Percentiles rank a stretch among this genome's conserved stretches.
Conservation (phyloP, 2,329 filamentous ascomycete genomes). For the Phoma sp. region DNA sequence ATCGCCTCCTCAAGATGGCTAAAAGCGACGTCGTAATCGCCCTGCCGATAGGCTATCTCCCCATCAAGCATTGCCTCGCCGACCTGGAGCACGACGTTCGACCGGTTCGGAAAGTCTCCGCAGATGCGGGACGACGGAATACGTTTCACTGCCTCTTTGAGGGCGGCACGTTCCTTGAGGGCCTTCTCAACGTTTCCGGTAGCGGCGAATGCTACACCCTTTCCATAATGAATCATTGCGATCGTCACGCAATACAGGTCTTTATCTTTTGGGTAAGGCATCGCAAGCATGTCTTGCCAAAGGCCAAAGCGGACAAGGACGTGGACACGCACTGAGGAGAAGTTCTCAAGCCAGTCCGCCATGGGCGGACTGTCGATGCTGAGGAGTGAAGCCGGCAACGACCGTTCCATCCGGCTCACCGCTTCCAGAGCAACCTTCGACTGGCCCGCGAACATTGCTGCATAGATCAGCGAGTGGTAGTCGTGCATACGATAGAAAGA, state of each 20-base stretch:
- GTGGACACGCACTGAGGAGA: conserved; percentile 71
- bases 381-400: conserved; percentile 68
- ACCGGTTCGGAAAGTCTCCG: conserved; percentile 71
- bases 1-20: conserved; percentile 64
- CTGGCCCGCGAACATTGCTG: conserved; percentile 77
- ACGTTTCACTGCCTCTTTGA: conserved; percentile 57
- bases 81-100: conserved; percentile 67
- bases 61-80: conserved; percentile 71
- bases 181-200: conserved; percentile 63
- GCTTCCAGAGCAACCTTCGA: conserved; percentile 68
- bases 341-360: conserved; percentile 80
- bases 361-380: conserved; percentile 72
- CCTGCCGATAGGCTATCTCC: conserved; percentile 73
- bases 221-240: conserved; percentile 72
- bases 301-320: conserved; percentile 74
- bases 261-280: conserved; percentile 63
- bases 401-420: conserved; percentile 63
- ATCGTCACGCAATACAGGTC: conserved; percentile 72
- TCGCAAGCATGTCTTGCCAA: conserved; percentile 69
- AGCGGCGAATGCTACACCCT: conserved; percentile 70
- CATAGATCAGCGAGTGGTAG: conserved; percentile 77
- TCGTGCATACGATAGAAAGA: conserved; percentile 77
- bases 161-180: conserved; percentile 57
- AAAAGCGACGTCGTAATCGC: conserved; percentile 66
- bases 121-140: conserved; percentile 66